These are phyloP conservation scores for Saccharum spontaneum DNA, from an alignment of 176 grass and related monocot species.

Conservation along the genomic window DNA sequence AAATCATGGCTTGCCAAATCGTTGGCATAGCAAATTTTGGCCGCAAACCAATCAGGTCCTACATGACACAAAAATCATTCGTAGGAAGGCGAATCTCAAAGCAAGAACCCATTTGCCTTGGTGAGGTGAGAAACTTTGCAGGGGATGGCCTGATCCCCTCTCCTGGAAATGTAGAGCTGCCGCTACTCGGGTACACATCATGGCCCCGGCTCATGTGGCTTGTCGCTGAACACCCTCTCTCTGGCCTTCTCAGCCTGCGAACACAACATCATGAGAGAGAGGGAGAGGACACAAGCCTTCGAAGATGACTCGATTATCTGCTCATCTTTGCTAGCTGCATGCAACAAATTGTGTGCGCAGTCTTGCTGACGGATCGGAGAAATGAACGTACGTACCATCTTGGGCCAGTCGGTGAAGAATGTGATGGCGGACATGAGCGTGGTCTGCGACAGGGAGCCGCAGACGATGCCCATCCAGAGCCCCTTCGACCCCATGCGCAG, in stretches of 20 bases:
- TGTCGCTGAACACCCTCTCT: constrained; percentile 55
- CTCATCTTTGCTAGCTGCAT: neutral
- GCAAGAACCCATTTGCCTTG: neutral
- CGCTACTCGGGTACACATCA: constrained; percentile 15
- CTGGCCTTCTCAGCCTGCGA: constrained; percentile 57
- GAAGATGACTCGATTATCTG: neutral
- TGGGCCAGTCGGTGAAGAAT: constrained; percentile 81
- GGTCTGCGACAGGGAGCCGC: constrained; percentile 65
- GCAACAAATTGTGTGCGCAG: neutral
- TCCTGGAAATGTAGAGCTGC: neutral
- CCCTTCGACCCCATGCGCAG: constrained; percentile 61
- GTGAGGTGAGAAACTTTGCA: neutral
- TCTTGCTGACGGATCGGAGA: neutral
- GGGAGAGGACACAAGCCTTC: no score
- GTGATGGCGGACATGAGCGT: constrained; percentile 57
- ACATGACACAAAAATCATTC: neutral
- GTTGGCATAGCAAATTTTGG: no score
- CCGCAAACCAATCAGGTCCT: no score
- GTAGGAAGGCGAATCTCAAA: neutral
- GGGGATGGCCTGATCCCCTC: neutral
- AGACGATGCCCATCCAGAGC: constrained; percentile 80
- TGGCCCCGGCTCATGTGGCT: neutral
- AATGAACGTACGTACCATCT: constrained; percentile 51
- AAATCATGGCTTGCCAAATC: no score
- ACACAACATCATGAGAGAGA: neutral